Conservation (phyloP, 805 yeast genomes). For the Candida cerambycidarum region DNA sequence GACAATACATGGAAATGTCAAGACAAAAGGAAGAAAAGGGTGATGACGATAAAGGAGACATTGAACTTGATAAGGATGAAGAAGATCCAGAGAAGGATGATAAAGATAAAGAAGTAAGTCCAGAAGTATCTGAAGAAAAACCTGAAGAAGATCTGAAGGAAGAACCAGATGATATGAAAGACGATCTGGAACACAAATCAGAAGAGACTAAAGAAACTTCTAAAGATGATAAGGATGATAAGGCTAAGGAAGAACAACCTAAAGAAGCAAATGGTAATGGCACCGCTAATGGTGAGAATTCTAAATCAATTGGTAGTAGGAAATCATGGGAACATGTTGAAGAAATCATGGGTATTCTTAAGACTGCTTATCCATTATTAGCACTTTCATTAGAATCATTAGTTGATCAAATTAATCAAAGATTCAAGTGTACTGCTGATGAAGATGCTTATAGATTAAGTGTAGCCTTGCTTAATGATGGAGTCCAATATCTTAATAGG, state of each 20-base stretch:
- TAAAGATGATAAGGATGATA: conserved; percentile 1
- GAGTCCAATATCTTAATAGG: conserved; percentile 84
- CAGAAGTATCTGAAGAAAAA: conserved; percentile 4
- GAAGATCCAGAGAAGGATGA: conserved; percentile 9
- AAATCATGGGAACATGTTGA: conserved; percentile 93
- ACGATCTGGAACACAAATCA: too few relatives aligned
- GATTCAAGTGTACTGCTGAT: conserved; percentile 91
- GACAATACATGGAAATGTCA: conserved; percentile 54
- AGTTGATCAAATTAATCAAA: conserved; percentile 91
- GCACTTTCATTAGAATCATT: conserved; percentile 91
- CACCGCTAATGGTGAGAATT: neutral
- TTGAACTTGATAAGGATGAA: conserved; percentile 4
- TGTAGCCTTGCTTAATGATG: conserved; percentile 90
- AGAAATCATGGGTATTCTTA: conserved; percentile 90
- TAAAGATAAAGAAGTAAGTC: conserved; percentile 5
- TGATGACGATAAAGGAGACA: conserved; percentile 7
- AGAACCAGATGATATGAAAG: too few relatives aligned
- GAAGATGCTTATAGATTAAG: conserved; percentile 95
- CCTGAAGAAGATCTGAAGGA: too few relatives aligned
- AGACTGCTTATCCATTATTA: conserved; percentile 92
- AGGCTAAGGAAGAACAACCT: conserved; percentile 13
- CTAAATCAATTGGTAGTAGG: conserved; percentile 25
- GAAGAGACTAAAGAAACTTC: too few relatives aligned
- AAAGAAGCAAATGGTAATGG: conserved; percentile 8
- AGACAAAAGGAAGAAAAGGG: conserved; percentile 18